phyloP scores from a whole-genome alignment of 2,329 filamentous ascomycete species.

The Cladosporium sp. region DNA sequence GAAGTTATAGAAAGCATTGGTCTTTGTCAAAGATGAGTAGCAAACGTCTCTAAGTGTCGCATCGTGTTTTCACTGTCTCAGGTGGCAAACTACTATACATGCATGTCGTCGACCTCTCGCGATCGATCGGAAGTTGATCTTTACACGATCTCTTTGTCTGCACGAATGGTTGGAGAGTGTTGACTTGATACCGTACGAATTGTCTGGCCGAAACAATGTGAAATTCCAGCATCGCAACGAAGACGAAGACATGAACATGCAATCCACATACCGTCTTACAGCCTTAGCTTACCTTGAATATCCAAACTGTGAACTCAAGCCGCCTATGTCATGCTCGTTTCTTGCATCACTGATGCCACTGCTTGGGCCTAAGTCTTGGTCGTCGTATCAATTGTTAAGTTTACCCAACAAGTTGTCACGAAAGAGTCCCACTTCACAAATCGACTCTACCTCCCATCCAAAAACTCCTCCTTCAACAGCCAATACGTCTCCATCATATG shows the following conservation, averaged over 20 bases:
- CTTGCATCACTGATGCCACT: not conserved
- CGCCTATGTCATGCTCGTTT: not conserved
- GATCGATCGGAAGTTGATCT: not conserved
- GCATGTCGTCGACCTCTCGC: not conserved
- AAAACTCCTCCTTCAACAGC: conserved; percentile 5
- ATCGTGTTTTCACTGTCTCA: not conserved
- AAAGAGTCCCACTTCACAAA: too few species aligned
- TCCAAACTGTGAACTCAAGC: not conserved
- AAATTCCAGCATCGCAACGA: not conserved
- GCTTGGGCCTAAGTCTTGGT: not conserved
- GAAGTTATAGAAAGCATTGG: not conserved
- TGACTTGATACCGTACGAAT: too few species aligned
- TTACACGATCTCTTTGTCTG: not conserved
- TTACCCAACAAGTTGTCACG: too few species aligned
- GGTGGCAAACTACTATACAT: not conserved
- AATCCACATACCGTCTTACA: not conserved
- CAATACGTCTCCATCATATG: conserved; percentile 19
- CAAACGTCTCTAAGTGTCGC: not conserved
- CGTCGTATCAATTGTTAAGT: not conserved
- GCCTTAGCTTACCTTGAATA: not conserved
- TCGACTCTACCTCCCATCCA: too few species aligned
- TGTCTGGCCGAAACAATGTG: not conserved
- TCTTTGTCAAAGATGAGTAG: not conserved
- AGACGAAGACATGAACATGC: not conserved
- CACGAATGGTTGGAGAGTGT: too few species aligned